Percentiles rank a stretch among this genome's conserved stretches.
phyloP scores from a whole-genome alignment of 805 yeast species.

The Suhomyces kilbournensis region DNA sequence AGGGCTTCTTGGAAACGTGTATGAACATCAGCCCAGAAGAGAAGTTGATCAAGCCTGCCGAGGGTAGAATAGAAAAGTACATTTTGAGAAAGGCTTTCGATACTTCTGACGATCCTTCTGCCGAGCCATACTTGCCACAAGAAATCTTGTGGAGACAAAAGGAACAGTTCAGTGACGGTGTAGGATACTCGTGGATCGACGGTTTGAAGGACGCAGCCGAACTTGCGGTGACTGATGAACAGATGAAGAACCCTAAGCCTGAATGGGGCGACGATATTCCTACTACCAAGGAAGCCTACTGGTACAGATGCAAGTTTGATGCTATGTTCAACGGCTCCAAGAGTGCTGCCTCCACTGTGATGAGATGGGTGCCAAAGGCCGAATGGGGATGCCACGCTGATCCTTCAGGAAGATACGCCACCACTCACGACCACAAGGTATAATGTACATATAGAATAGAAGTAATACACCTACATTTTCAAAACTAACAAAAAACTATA shows the following conservation, averaged over 20 bases:
- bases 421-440: slow-evolving; percentile 69
- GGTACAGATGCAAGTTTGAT: slow-evolving; percentile 97
- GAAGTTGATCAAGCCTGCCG: slow-evolving; percentile 71
- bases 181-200: slow-evolving; percentile 99
- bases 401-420: slow-evolving; percentile 96
- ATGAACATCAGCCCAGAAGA: slow-evolving; percentile 95
- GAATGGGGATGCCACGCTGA: slow-evolving; percentile 99
- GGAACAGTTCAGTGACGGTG: slow-evolving; percentile 99
- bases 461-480: too few species aligned
- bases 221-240: slow-evolving; percentile 80
- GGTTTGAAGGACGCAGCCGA: slow-evolving; percentile 95
- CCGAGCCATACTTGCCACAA: slow-evolving; percentile 86
- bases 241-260: slow-evolving; percentile 84
- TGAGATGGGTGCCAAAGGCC: slow-evolving; percentile 99
- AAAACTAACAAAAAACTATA: too few species aligned
- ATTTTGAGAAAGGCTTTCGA: slow-evolving; percentile 96
- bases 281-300: slow-evolving; percentile 97
- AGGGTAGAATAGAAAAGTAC: slow-evolving; percentile 90
- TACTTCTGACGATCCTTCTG: slow-evolving; percentile 75
- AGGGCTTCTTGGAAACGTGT: slow-evolving; percentile 82
- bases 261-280: slow-evolving; percentile 97
- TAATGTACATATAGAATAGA: slow-evolving; percentile 10
- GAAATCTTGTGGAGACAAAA: slow-evolving; percentile 99
- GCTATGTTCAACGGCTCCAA: slow-evolving; percentile 76
- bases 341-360: slow-evolving; percentile 94